These are phyloP conservation scores for Carex pumila DNA, from an alignment of 176 grass and related monocot genomes.

Conservation along the genomic window DNA sequence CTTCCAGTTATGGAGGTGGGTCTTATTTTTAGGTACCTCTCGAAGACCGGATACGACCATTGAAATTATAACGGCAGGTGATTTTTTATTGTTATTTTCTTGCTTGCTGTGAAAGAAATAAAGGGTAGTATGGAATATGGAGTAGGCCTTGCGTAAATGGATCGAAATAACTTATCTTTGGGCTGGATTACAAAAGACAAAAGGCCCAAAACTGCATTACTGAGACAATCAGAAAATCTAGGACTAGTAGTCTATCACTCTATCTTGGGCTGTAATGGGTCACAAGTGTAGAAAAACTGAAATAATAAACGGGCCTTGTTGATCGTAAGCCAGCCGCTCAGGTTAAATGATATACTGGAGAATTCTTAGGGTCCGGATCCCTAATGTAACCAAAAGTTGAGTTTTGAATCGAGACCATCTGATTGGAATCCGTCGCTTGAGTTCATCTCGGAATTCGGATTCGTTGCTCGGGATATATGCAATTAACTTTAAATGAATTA, in stretches of 20 bases:
- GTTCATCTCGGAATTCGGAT: too few species aligned
- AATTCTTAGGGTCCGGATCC: too few species aligned
- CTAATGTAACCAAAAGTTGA: too few species aligned
- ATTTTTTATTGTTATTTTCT: not conserved
- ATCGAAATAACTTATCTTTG: not conserved
- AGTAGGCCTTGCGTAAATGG: not conserved
- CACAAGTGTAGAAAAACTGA: too few species aligned
- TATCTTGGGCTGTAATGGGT: too few species aligned
- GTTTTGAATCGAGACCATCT: too few species aligned
- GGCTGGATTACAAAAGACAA: not conserved
- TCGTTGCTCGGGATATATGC: too few species aligned
- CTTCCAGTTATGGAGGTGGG: not conserved
- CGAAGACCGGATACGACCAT: not conserved
- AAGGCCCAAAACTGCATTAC: not conserved
- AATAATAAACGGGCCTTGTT: not conserved
- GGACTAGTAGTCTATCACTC: too few species aligned
- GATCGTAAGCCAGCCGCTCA: not conserved
- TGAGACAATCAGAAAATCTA: too few species aligned
- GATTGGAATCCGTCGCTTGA: too few species aligned
- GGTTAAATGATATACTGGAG: not conserved
- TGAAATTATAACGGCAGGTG: not conserved
- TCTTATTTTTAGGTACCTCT: not conserved
- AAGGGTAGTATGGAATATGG: not conserved
- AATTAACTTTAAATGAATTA: too few species aligned
- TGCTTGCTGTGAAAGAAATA: slow-evolving; percentile 21